Evolutionary conservation across 2,329 filamentous ascomycete genomes (phyloP).

Genomic region (Harringtonia lauricola): DNA sequence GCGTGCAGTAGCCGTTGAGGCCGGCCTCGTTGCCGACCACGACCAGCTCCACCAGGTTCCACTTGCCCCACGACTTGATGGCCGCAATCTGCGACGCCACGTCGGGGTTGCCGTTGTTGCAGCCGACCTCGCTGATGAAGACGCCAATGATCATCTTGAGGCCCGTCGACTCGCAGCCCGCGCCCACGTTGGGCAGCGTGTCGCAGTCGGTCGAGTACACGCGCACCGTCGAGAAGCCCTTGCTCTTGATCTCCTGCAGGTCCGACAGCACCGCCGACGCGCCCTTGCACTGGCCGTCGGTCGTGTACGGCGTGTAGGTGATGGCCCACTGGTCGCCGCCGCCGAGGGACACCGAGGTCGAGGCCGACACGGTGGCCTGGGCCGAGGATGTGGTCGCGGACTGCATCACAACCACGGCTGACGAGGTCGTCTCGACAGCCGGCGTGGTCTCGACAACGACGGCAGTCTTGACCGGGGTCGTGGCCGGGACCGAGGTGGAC

Average conservation of each 20-base stretch:
- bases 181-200: conserved; percentile 65
- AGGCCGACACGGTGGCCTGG: conserved; percentile 13
- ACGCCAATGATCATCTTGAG: conserved; percentile 79
- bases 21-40: conserved; percentile 88
- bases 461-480: not conserved
- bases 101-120: conserved; percentile 44
- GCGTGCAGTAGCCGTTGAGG: conserved; percentile 59
- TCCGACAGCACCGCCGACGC: conserved; percentile 46
- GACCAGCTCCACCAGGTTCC: conserved; percentile 66
- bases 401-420: conserved; percentile 13
- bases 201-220: conserved; percentile 90
- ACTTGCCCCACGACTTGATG: conserved; percentile 63
- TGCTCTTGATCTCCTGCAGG: conserved; percentile 48
- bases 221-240: conserved; percentile 63
- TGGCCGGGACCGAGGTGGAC: conserved; percentile 11
- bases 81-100: conserved; percentile 63
- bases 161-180: conserved; percentile 52
- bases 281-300: conserved; percentile 52
- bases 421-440: conserved; percentile 15
- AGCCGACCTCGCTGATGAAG: conserved; percentile 61
- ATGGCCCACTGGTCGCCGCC: conserved; percentile 55
- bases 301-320: conserved; percentile 67
- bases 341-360: conserved; percentile 17
- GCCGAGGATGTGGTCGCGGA: conserved; percentile 14
- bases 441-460: conserved; percentile 13